A percentile compares a stretch with the other conserved stretches of the same genome.
phyloP scores from a whole-genome alignment of 192 early-diverging fungal genomes.

The Coemansia sp. region DNA sequence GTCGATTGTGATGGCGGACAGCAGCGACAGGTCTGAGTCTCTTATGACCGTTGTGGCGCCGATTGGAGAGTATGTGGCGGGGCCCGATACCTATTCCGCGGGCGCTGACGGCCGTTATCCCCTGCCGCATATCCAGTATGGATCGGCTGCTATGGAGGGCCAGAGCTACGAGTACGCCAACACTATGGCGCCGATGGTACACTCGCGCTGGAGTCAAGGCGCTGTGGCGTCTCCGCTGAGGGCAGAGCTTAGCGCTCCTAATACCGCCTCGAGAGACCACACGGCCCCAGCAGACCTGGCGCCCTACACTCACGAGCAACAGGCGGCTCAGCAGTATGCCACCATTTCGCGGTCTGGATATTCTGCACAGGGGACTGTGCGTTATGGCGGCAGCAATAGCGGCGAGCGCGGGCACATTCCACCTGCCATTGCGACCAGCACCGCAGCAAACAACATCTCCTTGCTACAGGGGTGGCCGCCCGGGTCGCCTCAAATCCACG shows the following conservation, averaged over 20 bases:
- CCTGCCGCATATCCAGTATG: constrained; percentile 1
- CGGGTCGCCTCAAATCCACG: constrained; percentile 7
- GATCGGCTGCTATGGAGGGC: constrained; percentile 1
- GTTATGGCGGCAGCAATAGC: neutral
- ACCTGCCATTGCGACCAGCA: constrained; percentile 1
- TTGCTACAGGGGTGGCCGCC: constrained; percentile 21
- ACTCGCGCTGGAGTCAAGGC: constrained; percentile 45
- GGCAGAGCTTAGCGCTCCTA: constrained; percentile 17
- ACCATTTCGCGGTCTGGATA: constrained; percentile 34
- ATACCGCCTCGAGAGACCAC: neutral
- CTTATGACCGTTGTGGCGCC: neutral
- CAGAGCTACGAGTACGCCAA: constrained; percentile 27
- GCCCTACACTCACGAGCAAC: constrained; percentile 11
- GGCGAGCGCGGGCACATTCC: constrained; percentile 16
- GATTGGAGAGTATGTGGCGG: neutral
- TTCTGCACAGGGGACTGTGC: constrained; percentile 1
- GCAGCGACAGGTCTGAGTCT: neutral
- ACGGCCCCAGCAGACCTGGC: constrained; percentile 3
- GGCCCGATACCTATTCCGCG: neutral
- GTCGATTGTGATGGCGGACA: neutral
- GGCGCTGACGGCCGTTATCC: neutral
- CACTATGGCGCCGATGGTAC: constrained; percentile 21
- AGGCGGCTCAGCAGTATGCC: constrained; percentile 25
- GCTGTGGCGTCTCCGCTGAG: constrained; percentile 38
- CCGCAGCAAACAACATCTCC: neutral